phyloP scores from a whole-genome alignment of 2,329 filamentous ascomycete species.

The Botryosphaeria dothidea region DNA sequence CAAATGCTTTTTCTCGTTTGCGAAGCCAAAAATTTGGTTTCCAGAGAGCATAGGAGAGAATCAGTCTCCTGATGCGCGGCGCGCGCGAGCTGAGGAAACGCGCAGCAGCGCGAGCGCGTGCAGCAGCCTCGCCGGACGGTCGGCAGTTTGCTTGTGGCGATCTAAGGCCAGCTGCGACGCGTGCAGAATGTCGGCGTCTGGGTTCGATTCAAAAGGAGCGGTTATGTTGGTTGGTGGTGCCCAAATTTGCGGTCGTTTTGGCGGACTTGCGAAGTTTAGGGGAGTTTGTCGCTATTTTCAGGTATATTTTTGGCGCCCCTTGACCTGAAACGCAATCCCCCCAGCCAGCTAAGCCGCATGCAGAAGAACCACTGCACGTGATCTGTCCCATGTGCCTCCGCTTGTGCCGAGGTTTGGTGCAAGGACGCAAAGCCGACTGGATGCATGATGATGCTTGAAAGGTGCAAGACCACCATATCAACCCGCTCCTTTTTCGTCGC shows the following conservation, averaged over 20 bases:
- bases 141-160: conserved; percentile 20
- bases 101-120: conserved; percentile 19
- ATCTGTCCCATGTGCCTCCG: conserved; percentile 10
- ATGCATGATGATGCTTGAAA: conserved; percentile 13
- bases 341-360: background rate
- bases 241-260: conserved; percentile 31
- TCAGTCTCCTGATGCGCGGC: conserved; percentile 30
- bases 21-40: conserved; percentile 18
- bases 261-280: conserved; percentile 21
- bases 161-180: conserved; percentile 21
- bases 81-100: conserved; percentile 16
- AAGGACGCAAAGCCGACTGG: conserved; percentile 15
- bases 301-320: conserved; percentile 11
- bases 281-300: conserved; percentile 21
- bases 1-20: background rate
- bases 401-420: conserved; percentile 18
- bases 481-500: conserved; percentile 15
- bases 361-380: background rate
- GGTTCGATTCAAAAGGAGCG: background rate
- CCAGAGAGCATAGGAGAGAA: conserved; percentile 23
- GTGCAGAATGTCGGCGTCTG: conserved; percentile 20
- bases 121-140: conserved; percentile 20
- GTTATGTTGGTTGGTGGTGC: conserved; percentile 1
- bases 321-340: conserved; percentile 6
- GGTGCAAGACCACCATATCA: conserved; percentile 1